These are phyloP conservation scores for Canariomyces notabilis DNA, from an alignment of 2,329 filamentous ascomycete genomes.

Conservation along the genomic window DNA sequence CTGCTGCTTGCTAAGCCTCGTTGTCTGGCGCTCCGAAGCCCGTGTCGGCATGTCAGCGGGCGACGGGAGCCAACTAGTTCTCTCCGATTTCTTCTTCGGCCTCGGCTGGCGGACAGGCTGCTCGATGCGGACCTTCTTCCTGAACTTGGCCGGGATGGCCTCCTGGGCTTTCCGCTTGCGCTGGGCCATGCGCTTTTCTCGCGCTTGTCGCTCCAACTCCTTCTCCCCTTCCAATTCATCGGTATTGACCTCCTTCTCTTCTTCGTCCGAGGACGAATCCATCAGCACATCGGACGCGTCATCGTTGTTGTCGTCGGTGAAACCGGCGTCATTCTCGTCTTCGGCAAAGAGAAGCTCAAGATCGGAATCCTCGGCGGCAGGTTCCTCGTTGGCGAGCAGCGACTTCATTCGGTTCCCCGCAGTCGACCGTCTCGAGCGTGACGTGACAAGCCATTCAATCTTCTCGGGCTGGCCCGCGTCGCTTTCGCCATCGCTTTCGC, in stretches of 20 bases:
- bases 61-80: constrained; percentile 54
- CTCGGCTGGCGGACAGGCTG: constrained; percentile 45
- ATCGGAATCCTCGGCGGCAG: constrained; percentile 50
- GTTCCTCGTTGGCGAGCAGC: constrained; percentile 69
- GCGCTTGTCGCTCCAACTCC: constrained; percentile 73
- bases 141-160: constrained; percentile 62
- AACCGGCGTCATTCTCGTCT: constrained; percentile 62
- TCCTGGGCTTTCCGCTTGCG: constrained; percentile 79
- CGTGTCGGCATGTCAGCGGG: constrained; percentile 51
- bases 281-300: constrained; percentile 73
- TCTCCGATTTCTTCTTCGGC: constrained; percentile 57
- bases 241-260: constrained; percentile 64
- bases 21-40: constrained; percentile 54
- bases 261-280: constrained; percentile 79
- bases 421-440: constrained; percentile 69
- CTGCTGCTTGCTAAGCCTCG: constrained; percentile 55
- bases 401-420: constrained; percentile 80
- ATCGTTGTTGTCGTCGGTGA: constrained; percentile 62
- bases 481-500: constrained; percentile 32
- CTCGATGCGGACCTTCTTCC: constrained; percentile 74
- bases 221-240: constrained; percentile 82
- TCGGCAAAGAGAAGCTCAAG: constrained; percentile 73
- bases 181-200: constrained; percentile 59
- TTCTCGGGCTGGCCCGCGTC: constrained; percentile 25
- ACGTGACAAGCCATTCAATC: constrained; percentile 67